Evolutionary conservation across 75 land plant genomes (phyloP), one percentile per base, ranked within the genome.

Genomic region (Selaginella tamariscina): DNA sequence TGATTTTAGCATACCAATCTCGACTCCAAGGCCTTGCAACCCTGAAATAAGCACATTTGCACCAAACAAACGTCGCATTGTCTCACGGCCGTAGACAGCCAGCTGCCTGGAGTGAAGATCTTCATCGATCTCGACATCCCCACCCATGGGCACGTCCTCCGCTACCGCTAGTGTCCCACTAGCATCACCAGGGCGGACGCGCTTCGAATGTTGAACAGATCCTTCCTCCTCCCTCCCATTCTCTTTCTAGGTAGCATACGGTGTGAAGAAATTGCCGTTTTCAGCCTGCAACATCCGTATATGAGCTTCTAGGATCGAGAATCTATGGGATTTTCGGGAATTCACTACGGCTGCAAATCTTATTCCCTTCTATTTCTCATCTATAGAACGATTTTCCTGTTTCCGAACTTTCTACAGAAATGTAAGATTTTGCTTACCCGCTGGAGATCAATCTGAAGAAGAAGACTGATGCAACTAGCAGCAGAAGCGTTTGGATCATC

Each of bases 81-180:
- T 81, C 73, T 91, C 94, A 20, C 93, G 70, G 0, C 97, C 97
- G 54, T 91, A 91, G 27, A 91, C 97, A 0, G 93, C 97, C 11
- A 91, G 85, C 78, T 91, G 96, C 57, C 96, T 68, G 83, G 93
- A 88, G 77, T 91, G 96, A 55, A 91, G 85, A 82, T 91, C 93
- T 77, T 91, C 96, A 56, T 91, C 96, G 27, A 91, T 88, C 29
- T 85, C 86, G 0, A 60, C 68, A 39, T 39, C 49, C 11, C 49
- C 79, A 13, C 64, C 69, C 65, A 72, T 77, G 65, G 33, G 31
- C 8, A 49, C 59, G 32, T 73, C 39, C 13, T 30, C 29, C 28
- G 55, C 33, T 67, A 64, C 55, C 8, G 54, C 65, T 31, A 39
- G 56, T 28, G 56, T 44, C 44, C 63, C 32, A 69, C 55, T 27